A percentile compares a stretch with the other conserved stretches of the same genome.
Evolutionary conservation across 2,329 filamentous ascomycete species (phyloP).

Genomic region (Botrytis sinoallii): DNA sequence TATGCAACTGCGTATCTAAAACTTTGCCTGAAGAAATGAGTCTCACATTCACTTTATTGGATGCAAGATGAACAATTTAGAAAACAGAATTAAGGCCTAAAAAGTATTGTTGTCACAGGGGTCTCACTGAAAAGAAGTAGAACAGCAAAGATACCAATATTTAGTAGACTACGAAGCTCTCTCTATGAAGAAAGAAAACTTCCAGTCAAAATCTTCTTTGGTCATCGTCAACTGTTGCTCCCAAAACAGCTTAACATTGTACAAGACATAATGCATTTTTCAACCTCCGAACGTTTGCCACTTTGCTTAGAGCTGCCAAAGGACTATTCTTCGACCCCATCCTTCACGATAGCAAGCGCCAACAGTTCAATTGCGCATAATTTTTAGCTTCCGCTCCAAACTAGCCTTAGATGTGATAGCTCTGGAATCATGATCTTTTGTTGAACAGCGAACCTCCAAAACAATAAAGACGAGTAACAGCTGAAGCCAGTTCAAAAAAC

Average conservation of each 20-base stretch:
- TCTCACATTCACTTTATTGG: not conserved
- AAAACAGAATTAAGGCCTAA: not conserved
- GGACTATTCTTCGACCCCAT: not conserved
- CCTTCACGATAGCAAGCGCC: not conserved
- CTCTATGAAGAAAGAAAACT: not conserved
- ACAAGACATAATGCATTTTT: too few relatives aligned
- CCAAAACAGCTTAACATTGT: not conserved
- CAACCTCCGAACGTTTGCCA: not conserved
- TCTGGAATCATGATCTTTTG: not conserved
- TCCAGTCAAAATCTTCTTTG: not conserved
- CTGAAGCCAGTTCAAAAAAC: not conserved
- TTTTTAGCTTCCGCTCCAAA: not conserved
- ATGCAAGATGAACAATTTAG: not conserved
- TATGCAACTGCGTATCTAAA: not conserved
- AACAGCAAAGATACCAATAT: not conserved
- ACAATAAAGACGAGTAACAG: not conserved
- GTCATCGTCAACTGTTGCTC: not conserved
- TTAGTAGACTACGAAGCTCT: not conserved
- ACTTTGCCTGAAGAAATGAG: not conserved
- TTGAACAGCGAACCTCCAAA: not conserved
- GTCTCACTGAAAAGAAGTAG: too few relatives aligned
- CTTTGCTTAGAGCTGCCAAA: not conserved
- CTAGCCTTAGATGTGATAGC: not conserved
- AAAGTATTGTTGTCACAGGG: not conserved
- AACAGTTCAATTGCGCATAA: not conserved